Evolutionary conservation across 2,329 filamentous ascomycete species (phyloP).

Genomic region (Diaporthe batatas): DNA sequence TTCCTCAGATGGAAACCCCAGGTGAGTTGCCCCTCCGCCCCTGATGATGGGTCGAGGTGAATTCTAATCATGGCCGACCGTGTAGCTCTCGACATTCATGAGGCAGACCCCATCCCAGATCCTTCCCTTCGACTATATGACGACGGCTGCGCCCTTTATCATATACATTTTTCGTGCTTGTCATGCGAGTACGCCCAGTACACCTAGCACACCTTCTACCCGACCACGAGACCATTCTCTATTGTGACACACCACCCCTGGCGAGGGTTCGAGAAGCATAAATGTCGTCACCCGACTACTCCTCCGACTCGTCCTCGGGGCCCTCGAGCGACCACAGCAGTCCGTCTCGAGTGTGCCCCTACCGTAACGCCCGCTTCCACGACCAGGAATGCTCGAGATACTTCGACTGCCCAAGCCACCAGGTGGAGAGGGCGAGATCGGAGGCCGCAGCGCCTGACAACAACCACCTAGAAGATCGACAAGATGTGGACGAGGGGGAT

Average conservation of each 20-base stretch:
- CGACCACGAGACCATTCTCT: constrained; percentile 20
- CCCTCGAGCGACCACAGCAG: constrained; percentile 5
- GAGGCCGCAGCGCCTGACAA: constrained; percentile 47
- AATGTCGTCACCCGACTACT: constrained; percentile 41
- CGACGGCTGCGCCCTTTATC: neutral
- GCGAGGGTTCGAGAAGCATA: constrained; percentile 20
- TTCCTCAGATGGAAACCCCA: constrained; percentile 7
- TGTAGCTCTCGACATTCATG: neutral
- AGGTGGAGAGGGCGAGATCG: constrained; percentile 52
- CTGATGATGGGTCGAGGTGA: neutral
- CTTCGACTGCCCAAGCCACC: constrained; percentile 64
- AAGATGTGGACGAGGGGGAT: constrained; percentile 31
- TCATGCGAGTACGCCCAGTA: neutral
- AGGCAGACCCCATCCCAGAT: neutral
- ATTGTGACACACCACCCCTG: neutral
- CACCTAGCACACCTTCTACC: neutral
- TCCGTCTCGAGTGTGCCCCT: constrained; percentile 51
- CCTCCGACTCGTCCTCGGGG: constrained; percentile 37
- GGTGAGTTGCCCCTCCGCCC: neutral
- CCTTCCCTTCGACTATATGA: neutral
- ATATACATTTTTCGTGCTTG: neutral
- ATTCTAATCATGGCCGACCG: neutral
- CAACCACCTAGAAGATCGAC: constrained; percentile 44
- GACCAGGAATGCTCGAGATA: constrained; percentile 61
- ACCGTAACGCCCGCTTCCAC: constrained; percentile 55